Conservation (phyloP, 2,329 filamentous ascomycete genomes). For the Drechslerella coelobrocha region DNA sequence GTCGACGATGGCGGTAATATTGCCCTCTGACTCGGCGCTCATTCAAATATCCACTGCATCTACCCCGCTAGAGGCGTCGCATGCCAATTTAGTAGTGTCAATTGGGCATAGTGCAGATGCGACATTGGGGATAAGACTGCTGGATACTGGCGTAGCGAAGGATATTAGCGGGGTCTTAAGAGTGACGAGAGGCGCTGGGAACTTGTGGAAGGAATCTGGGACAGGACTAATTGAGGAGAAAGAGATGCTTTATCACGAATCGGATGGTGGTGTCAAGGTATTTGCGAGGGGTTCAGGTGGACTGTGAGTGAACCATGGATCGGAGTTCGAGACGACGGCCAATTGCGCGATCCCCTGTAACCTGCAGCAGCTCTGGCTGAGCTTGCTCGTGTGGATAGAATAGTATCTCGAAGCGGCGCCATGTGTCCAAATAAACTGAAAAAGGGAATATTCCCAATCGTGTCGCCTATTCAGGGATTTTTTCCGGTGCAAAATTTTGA, state of each 20-base stretch:
- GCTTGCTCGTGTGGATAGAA: too few relatives aligned
- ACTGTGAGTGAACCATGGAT: too few relatives aligned
- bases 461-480: too few relatives aligned
- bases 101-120: constrained; percentile 77
- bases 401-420: too few relatives aligned
- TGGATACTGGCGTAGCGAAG: constrained; percentile 86
- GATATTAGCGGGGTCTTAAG: constrained; percentile 90
- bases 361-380: too few relatives aligned
- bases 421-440: too few relatives aligned
- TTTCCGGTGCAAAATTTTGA: too few relatives aligned
- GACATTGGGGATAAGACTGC: constrained; percentile 73
- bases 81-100: constrained; percentile 73
- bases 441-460: too few relatives aligned
- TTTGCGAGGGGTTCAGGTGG: constrained; percentile 73
- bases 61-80: constrained; percentile 73
- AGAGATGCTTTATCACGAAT: constrained; percentile 82
- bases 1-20: constrained; percentile 64
- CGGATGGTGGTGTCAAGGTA: constrained; percentile 79
- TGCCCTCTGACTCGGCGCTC: constrained; percentile 62
- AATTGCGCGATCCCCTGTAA: too few relatives aligned
- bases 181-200: constrained; percentile 68
- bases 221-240: constrained; percentile 62
- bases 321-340: too few relatives aligned
- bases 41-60: constrained; percentile 71
- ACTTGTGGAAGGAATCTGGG: constrained; percentile 55